These are phyloP conservation scores for Rhynchosporium secalis DNA, from an alignment of 2,329 filamentous ascomycete genomes.

Conservation along the genomic window DNA sequence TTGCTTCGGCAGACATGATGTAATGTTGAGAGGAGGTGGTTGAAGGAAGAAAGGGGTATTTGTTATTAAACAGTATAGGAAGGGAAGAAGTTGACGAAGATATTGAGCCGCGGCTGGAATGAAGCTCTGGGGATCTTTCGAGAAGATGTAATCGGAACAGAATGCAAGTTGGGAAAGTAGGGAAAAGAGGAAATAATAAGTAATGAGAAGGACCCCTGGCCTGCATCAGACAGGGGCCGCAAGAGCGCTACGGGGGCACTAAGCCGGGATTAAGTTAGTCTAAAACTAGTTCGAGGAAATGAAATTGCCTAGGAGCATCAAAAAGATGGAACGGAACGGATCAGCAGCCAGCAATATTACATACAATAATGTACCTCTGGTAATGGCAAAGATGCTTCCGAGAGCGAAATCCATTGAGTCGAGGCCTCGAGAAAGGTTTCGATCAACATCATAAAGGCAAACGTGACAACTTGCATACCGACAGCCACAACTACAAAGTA, in stretches of 20 bases:
- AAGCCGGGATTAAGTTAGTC: not conserved
- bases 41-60: constrained; percentile 11
- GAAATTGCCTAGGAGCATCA: not conserved
- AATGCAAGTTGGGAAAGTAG: not conserved
- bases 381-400: too few relatives aligned
- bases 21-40: not conserved
- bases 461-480: too few relatives aligned
- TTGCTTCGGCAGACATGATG: constrained; percentile 22
- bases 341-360: constrained; percentile 1
- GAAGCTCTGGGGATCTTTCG: constrained; percentile 10
- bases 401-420: too few relatives aligned
- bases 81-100: constrained; percentile 11
- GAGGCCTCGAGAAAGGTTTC: too few relatives aligned
- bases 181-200: constrained; percentile 4
- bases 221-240: not conserved
- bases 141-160: not conserved
- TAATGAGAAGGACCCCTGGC: not conserved
- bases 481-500: too few relatives aligned
- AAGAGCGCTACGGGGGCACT: not conserved
- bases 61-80: constrained; percentile 11
- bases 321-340: not conserved
- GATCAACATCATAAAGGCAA: too few relatives aligned
- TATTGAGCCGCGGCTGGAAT: constrained; percentile 1
- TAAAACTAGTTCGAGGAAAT: constrained; percentile 10
- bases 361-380: too few relatives aligned